Percentiles rank a stretch among this genome's conserved stretches.
Conservation (phyloP, 805 yeast genomes). For the Teunomyces pallodes region DNA sequence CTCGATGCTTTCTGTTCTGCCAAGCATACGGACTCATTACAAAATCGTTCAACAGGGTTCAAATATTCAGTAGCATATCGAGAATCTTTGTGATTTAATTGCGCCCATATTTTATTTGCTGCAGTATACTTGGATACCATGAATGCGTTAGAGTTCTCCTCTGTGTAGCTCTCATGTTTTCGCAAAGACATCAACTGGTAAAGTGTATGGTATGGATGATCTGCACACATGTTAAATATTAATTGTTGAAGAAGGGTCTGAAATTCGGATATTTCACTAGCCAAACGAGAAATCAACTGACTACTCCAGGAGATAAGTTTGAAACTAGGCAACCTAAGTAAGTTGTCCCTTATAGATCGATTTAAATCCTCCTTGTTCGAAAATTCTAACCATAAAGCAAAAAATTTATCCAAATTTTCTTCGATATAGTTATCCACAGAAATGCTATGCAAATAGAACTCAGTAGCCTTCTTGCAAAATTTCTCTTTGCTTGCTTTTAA, state of each 20-base stretch:
- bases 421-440: conserved; percentile 44
- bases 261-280: conserved; percentile 48
- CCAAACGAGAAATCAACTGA: conserved; percentile 72
- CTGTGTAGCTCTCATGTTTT: conserved; percentile 38
- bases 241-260: conserved; percentile 52
- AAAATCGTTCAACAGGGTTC: conserved; percentile 47
- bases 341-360: conserved; percentile 31
- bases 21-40: conserved; percentile 48
- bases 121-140: conserved; percentile 48
- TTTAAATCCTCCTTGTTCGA: conserved; percentile 46
- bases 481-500: conserved; percentile 36
- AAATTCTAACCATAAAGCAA: conserved; percentile 79
- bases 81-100: conserved; percentile 26
- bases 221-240: conserved; percentile 44
- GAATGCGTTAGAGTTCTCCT: conserved; percentile 23
- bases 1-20: conserved; percentile 46
- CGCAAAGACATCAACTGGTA: conserved; percentile 60
- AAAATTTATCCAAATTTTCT: conserved; percentile 68
- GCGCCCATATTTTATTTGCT: conserved; percentile 48
- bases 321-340: conserved; percentile 49
- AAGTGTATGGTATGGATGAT: conserved; percentile 72
- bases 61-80: conserved; percentile 29
- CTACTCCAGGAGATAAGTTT: conserved; percentile 78
- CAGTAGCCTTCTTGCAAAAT: conserved; percentile 53
- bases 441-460: conserved; percentile 58